Evolutionary conservation across 2,329 filamentous ascomycete species (phyloP).

Genomic region (Talaromyces sp.): DNA sequence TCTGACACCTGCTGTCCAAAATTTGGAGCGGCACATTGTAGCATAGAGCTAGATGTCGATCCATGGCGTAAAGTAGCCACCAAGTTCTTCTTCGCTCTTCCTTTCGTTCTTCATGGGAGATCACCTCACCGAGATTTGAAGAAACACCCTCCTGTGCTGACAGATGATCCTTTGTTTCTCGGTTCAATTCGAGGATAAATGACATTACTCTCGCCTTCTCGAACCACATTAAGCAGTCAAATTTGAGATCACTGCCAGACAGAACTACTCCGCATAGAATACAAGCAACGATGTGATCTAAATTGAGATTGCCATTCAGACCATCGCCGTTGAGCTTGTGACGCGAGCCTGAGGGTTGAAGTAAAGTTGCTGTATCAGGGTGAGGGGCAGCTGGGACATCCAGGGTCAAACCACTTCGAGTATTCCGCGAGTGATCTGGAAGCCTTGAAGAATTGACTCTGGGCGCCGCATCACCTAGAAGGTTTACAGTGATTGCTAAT

Average conservation of each 20-base stretch:
- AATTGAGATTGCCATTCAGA: neutral
- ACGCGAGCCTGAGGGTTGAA: neutral
- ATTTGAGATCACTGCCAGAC: conserved; percentile 6
- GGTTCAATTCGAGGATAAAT: conserved; percentile 1
- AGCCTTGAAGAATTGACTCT: neutral
- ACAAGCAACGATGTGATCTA: conserved; percentile 1
- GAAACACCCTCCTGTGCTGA: neutral
- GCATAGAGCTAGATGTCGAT: conserved; percentile 4
- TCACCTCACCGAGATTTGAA: neutral
- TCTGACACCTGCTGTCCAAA: neutral
- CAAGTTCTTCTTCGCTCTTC: conserved; percentile 2
- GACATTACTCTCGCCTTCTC: conserved; percentile 7
- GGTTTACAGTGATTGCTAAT: neutral
- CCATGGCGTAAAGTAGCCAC: conserved; percentile 9
- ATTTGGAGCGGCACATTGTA: conserved; percentile 1
- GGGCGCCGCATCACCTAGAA: neutral
- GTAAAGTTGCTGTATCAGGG: neutral
- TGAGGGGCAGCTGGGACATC: neutral
- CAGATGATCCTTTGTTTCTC: neutral
- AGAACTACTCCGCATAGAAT: conserved; percentile 3
- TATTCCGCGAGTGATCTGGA: neutral
- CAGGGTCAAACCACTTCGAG: too few species aligned
- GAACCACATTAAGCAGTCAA: conserved; percentile 2
- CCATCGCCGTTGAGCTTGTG: neutral
- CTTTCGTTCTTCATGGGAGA: neutral